A percentile compares a stretch with the other conserved stretches of the same genome.
phyloP scores from a whole-genome alignment of 1,284 basidiomycete genomes.

The Athelia psychrophila region DNA sequence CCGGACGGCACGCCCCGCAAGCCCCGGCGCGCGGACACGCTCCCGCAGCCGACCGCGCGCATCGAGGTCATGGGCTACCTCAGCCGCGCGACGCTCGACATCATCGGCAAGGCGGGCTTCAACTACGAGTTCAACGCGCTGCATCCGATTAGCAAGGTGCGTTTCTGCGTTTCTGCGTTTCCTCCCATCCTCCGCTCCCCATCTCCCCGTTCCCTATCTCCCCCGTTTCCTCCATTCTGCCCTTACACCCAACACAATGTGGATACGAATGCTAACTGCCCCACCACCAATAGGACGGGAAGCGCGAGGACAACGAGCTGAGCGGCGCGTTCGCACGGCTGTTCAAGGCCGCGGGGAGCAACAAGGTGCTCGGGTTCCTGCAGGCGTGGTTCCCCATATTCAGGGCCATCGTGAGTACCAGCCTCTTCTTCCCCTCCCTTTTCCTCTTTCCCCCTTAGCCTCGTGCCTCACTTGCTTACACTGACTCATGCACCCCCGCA shows the following conservation, averaged over 20 bases:
- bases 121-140: slow-evolving; percentile 5
- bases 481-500: no score
- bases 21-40: neutral
- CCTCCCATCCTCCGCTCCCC: no score
- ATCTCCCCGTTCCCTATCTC: no score
- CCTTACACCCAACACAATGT: no score
- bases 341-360: slow-evolving; percentile 41
- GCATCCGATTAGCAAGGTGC: no score
- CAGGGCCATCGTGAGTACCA: neutral
- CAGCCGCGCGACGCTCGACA: slow-evolving; percentile 41
- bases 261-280: no score
- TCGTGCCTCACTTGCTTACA: no score
- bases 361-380: neutral
- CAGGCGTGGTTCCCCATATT: neutral
- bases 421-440: no score
- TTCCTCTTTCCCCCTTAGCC: no score
- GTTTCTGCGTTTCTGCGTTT: no score
- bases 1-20: neutral
- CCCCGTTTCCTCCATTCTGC: no score
- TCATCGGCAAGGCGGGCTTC: slow-evolving; percentile 43
- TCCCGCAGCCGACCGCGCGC: neutral
- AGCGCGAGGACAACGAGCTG: slow-evolving; percentile 28
- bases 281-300: no score
- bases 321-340: slow-evolving; percentile 28
- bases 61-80: slow-evolving; percentile 38